Conservation (phyloP, 2,329 filamentous ascomycete genomes). For the Penicillium aurantiogriseum region DNA sequence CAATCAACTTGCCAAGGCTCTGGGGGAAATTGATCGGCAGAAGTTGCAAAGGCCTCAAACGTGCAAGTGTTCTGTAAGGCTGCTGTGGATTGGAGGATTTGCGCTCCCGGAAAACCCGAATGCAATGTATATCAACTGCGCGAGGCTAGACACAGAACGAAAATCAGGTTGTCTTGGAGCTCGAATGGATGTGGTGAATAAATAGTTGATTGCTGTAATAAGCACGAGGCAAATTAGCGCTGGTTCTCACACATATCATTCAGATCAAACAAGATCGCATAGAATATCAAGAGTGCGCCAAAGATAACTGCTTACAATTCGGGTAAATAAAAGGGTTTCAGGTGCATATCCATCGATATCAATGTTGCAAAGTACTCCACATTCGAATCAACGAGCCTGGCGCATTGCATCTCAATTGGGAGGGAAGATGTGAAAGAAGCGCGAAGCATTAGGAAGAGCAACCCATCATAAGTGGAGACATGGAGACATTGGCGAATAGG, state of each 20-base stretch:
- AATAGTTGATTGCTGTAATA: not conserved
- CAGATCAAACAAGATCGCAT: not conserved
- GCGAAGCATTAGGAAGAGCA: slow-evolving; percentile 2
- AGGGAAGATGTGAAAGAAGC: not conserved
- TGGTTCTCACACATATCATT: not conserved
- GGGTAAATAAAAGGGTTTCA: not conserved
- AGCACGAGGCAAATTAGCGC: not conserved
- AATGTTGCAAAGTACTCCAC: not conserved
- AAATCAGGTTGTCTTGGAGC: not conserved
- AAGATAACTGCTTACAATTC: not conserved
- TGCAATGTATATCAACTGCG: not conserved
- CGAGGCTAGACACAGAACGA: not conserved
- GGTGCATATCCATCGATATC: not conserved
- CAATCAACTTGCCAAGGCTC: slow-evolving; percentile 1
- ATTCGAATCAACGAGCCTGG: slow-evolving; percentile 3
- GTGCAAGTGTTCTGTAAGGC: not conserved
- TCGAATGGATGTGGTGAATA: not conserved
- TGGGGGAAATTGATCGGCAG: not conserved
- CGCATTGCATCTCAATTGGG: slow-evolving; percentile 9
- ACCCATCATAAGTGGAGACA: slow-evolving; percentile 3
- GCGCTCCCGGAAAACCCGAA: not conserved
- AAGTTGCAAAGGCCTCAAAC: not conserved
- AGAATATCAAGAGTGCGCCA: not conserved
- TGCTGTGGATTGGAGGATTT: not conserved
- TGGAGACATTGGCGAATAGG: not conserved